Conservation (phyloP, 2,329 filamentous ascomycete species). For the Pestalotiopsis sp. region DNA sequence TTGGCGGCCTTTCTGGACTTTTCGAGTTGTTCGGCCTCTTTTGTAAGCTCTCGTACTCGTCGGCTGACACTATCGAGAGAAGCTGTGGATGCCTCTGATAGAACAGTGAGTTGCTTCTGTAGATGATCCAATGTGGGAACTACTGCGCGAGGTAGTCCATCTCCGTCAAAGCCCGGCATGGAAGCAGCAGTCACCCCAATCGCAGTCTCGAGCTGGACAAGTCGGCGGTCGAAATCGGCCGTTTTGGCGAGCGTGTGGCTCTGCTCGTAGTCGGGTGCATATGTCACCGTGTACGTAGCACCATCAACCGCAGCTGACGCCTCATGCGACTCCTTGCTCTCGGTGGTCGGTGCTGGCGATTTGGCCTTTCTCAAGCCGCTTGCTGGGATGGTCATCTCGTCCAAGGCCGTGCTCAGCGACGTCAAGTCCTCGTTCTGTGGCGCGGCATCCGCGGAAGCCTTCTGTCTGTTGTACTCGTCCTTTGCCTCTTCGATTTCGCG, state of each 20-base stretch:
- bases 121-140: slow-evolving; percentile 81
- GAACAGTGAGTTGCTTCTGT: slow-evolving; percentile 76
- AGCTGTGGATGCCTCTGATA: slow-evolving; percentile 73
- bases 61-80: slow-evolving; percentile 74
- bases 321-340: not conserved
- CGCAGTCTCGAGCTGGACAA: slow-evolving; percentile 77
- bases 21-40: slow-evolving; percentile 73
- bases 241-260: slow-evolving; percentile 76
- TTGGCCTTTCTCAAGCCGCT: not conserved
- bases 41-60: slow-evolving; percentile 69
- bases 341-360: not conserved
- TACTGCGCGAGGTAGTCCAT: slow-evolving; percentile 67
- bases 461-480: slow-evolving; percentile 59
- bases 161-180: slow-evolving; percentile 62
- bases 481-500: slow-evolving; percentile 62
- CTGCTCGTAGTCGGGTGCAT: slow-evolving; percentile 66
- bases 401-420: slow-evolving; percentile 72
- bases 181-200: slow-evolving; percentile 77
- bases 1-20: slow-evolving; percentile 67
- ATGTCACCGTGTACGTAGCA: slow-evolving; percentile 66
- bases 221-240: slow-evolving; percentile 83
- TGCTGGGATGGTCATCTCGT: slow-evolving; percentile 57
- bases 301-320: slow-evolving; percentile 27
- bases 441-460: slow-evolving; percentile 44
- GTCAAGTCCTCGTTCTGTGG: slow-evolving; percentile 59